phyloP scores from a whole-genome alignment of 192 early-diverging fungal species.

The Haplosporangium gracile region DNA sequence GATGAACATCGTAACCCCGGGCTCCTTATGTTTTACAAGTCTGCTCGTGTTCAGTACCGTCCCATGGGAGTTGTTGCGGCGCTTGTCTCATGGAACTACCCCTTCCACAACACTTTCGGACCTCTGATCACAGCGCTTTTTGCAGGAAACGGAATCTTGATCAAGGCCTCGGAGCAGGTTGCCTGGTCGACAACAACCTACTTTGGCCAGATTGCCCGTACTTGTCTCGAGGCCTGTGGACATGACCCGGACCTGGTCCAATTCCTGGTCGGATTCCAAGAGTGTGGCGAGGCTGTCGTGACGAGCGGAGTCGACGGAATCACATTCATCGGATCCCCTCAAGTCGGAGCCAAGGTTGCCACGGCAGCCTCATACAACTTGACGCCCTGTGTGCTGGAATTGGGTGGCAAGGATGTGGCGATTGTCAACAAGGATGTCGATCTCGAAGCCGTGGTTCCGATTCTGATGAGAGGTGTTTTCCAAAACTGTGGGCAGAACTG shows the following conservation, averaged over 20 bases:
- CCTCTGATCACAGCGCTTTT: slow-evolving; percentile 87
- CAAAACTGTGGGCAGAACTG: slow-evolving; percentile 94
- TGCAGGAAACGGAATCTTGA: slow-evolving; percentile 86
- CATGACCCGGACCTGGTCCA: slow-evolving; percentile 83
- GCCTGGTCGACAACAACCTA: slow-evolving; percentile 82
- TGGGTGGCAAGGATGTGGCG: slow-evolving; percentile 92
- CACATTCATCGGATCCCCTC: slow-evolving; percentile 90
- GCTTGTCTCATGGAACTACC: slow-evolving; percentile 92
- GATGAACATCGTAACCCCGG: slow-evolving; percentile 77
- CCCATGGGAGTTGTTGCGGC: slow-evolving; percentile 87
- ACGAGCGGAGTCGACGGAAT: slow-evolving; percentile 76
- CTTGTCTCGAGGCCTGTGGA: slow-evolving; percentile 78
- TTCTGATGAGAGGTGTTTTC: slow-evolving; percentile 87
- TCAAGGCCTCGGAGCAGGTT: slow-evolving; percentile 89
- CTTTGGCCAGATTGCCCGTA: slow-evolving; percentile 73
- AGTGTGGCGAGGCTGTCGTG: slow-evolving; percentile 84
- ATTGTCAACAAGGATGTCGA: slow-evolving; percentile 84
- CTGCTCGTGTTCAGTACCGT: slow-evolving; percentile 80
- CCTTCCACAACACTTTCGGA: slow-evolving; percentile 83
- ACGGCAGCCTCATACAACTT: slow-evolving; percentile 75
- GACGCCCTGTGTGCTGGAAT: slow-evolving; percentile 89
- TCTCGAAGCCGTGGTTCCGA: slow-evolving; percentile 73
- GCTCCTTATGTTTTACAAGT: slow-evolving; percentile 82
- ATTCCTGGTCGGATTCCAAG: slow-evolving; percentile 84
- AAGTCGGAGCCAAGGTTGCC: slow-evolving; percentile 85